Evolutionary conservation across 352 stramenopile genomes (phyloP).

Genomic region (Pythium graminicola): DNA sequence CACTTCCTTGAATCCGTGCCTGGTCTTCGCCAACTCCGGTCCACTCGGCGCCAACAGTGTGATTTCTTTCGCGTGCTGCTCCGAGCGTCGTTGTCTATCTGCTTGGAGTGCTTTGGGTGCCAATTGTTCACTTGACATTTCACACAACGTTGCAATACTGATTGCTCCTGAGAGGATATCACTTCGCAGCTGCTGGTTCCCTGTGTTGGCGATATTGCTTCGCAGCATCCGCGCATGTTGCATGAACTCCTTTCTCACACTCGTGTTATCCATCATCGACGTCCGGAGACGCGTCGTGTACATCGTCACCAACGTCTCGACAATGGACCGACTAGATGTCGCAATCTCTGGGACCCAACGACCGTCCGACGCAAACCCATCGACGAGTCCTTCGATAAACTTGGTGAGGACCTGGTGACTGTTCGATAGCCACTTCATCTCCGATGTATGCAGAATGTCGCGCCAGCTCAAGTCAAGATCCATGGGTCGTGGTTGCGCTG

Average conservation of each 20-base stretch:
- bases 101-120: conserved; percentile 41
- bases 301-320: conserved; percentile 24
- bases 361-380: conserved; percentile 34
- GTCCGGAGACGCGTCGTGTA: conserved; percentile 34
- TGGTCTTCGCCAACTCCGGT: conserved; percentile 37
- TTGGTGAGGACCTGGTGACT: conserved; percentile 23
- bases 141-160: conserved; percentile 23
- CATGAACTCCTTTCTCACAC: conserved; percentile 37
- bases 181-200: conserved; percentile 34
- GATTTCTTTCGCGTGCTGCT: conserved; percentile 37
- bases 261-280: conserved; percentile 22
- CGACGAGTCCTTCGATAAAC: conserved; percentile 35
- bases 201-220: conserved; percentile 36
- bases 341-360: conserved; percentile 20
- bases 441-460: conserved; percentile 17
- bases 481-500: conserved; percentile 2
- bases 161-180: conserved; percentile 33
- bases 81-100: conserved; percentile 34
- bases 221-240: conserved; percentile 46
- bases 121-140: conserved; percentile 45
- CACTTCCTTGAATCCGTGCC: conserved; percentile 49
- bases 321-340: conserved; percentile 21
- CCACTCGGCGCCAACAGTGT: conserved; percentile 35
- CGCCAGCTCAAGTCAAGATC: conserved; percentile 36
- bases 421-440: conserved; percentile 40